Evolutionary conservation across 1,284 basidiomycete species (phyloP), one percentile per base, ranked within the genome.

Genomic region (Rhodotorula sp.): DNA sequence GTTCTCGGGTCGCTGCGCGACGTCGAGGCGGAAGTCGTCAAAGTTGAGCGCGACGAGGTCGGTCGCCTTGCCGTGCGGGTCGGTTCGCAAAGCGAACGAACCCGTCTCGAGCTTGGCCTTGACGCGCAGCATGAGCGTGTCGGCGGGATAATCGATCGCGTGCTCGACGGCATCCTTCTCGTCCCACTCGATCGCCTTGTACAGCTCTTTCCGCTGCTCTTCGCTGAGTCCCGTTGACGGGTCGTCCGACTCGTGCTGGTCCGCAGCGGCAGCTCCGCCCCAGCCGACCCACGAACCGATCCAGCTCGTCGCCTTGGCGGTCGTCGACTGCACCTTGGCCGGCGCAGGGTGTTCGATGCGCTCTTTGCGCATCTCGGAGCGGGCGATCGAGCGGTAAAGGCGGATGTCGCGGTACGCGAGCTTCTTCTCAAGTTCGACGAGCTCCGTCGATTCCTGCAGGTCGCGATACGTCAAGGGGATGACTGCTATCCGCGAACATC

Each of bases 311-410:
- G 81, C 70, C 71, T 72, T 71, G 4, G 84, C 78, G 83, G 85
- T 78, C 80, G 83, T 78, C 82, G 85, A 79, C 53, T 55, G 53
- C 42, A 29, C 42, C 63, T 77, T 73, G 7, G 66, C 65, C 26
- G 70, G 73, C n/a, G 66, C 72, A 6, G 69, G 69, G 45, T 71
- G 69, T 49, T 71, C 69, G 53, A 64, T 58, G 46, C 87, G 84
- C 77, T 99, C 93, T 79, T 96, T 94, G 75, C 89, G 89, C 24
- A 97, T 83, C 75, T 89, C 89, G 12, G 91, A 93, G 14, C 93
- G 88, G 1, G 94, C 93, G 70, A 99, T 93, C 6, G 95, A 98
- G 33, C 96, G 88, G 83, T 98, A 99, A 82, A 98, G 98, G 18
- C 96, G 89, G 64, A 99, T 91, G 78, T 99, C 96, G 79, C 97